Percentiles rank a stretch among this genome's conserved stretches.
Evolutionary conservation across 768 basidiomycete genomes (phyloP).

Genomic region (Lentinula sp.): DNA sequence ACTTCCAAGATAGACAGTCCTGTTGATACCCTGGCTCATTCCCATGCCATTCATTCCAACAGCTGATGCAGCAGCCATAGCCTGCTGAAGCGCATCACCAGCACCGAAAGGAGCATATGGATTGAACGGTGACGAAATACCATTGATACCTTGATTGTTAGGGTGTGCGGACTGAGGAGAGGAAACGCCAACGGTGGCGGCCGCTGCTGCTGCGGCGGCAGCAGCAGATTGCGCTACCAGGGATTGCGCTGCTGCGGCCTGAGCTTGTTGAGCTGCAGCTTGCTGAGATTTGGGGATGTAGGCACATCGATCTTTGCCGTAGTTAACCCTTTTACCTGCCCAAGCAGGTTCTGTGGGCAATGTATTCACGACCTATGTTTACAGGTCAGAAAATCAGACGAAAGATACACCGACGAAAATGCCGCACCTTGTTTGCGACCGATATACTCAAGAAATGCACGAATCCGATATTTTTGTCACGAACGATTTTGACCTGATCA

Average conservation of each 20-base stretch:
- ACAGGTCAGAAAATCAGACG: constrained; percentile 1
- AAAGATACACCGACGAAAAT: neutral
- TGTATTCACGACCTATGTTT: constrained; percentile 78
- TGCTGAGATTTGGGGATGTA: constrained; percentile 96
- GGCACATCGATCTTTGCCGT: constrained; percentile 97
- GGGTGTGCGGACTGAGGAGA: constrained; percentile 17
- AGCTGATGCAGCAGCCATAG: constrained; percentile 8
- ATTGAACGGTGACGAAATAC: constrained; percentile 33
- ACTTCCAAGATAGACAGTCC: constrained; percentile 94
- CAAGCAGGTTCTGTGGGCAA: constrained; percentile 89
- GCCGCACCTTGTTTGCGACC: constrained; percentile 84
- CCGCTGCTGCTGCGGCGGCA: constrained; percentile 22
- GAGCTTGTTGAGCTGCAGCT: constrained; percentile 80
- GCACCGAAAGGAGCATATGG: constrained; percentile 51
- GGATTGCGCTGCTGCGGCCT: constrained; percentile 79
- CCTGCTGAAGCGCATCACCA: constrained; percentile 31
- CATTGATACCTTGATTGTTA: constrained; percentile 15
- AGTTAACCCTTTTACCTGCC: constrained; percentile 96
- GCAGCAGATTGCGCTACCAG: constrained; percentile 46
- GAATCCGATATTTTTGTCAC: constrained; percentile 99
- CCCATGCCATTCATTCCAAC: constrained; percentile 5
- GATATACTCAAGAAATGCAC: constrained; percentile 97
- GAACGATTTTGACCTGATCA: constrained; percentile 98
- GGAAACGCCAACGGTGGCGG: constrained; percentile 10
- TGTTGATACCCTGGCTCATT: constrained; percentile 55